Evolutionary conservation across 1,284 basidiomycete species (phyloP).

Genomic region (Puccinia coronata): DNA sequence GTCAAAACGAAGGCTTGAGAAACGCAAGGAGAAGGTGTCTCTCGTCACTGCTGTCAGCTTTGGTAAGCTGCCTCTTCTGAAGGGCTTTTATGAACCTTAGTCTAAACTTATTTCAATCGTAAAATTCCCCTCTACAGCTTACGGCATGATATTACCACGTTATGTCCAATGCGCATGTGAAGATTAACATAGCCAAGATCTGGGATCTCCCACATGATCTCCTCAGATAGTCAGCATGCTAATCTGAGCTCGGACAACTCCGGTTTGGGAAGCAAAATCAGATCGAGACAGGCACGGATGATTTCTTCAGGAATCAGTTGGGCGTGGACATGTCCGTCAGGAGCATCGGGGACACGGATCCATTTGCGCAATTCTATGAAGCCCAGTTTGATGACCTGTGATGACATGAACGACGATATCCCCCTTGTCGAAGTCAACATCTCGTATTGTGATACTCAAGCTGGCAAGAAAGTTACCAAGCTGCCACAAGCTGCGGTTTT

Average conservation of each 20-base stretch:
- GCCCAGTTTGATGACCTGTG: conserved; percentile 67
- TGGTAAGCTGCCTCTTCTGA: conserved; percentile 62
- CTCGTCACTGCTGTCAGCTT: conserved; percentile 95
- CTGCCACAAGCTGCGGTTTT: conserved; percentile 83
- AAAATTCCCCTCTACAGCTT: conserved; percentile 62
- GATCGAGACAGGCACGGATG: conserved; percentile 55
- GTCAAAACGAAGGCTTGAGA: conserved; percentile 63
- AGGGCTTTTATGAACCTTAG: background rate
- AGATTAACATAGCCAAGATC: conserved; percentile 84
- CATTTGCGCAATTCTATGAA: conserved; percentile 26
- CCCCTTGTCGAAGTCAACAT: conserved; percentile 68
- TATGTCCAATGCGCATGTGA: conserved; percentile 81
- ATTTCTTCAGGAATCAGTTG: conserved; percentile 70
- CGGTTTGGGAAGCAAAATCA: conserved; percentile 71
- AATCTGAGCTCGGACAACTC: conserved; percentile 89
- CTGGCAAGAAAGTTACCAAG: conserved; percentile 74
- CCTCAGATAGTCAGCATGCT: conserved; percentile 83
- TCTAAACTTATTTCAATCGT: background rate
- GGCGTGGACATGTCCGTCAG: conserved; percentile 54
- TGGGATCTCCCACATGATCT: conserved; percentile 78
- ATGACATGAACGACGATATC: conserved; percentile 61
- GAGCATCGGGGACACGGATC: background rate
- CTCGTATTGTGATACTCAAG: conserved; percentile 83
- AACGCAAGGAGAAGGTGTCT: conserved; percentile 84
- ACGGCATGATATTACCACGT: conserved; percentile 89